Conservation (phyloP, 257 asterid genomes). For the Dorcoceras hygrometricum region DNA sequence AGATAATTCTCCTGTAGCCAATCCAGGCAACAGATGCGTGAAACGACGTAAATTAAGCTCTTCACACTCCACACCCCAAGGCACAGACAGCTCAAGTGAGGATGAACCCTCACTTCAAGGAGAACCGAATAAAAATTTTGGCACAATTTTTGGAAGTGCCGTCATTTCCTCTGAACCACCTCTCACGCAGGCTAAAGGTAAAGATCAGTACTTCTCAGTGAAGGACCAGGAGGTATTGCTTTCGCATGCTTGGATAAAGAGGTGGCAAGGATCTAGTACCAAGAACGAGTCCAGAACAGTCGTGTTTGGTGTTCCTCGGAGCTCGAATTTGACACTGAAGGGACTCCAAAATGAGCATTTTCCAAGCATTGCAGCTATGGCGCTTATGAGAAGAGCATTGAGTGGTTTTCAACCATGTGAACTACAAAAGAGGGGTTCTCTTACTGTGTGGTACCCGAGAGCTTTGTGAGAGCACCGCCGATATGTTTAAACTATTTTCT, state of each 20-base stretch:
- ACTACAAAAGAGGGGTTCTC: slow-evolving; percentile 46
- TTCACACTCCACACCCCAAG: slow-evolving; percentile 35
- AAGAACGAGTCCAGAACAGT: slow-evolving; percentile 30
- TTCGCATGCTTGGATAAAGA: slow-evolving; percentile 70
- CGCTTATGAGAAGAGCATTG: slow-evolving; percentile 67
- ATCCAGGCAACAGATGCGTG: slow-evolving; percentile 59
- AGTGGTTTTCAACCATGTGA: slow-evolving; percentile 49
- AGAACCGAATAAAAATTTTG: slow-evolving; percentile 18
- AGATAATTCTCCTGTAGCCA: slow-evolving; percentile 26
- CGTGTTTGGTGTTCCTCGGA: slow-evolving; percentile 43
- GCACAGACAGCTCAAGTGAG: slow-evolving; percentile 37
- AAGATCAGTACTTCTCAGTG: slow-evolving; percentile 21
- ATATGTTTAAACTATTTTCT: background rate
- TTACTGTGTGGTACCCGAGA: slow-evolving; percentile 58
- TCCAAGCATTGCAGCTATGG: slow-evolving; percentile 90
- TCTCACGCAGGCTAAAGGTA: slow-evolving; percentile 24
- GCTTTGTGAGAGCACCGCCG: slow-evolving; percentile 24
- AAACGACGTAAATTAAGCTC: slow-evolving; percentile 59
- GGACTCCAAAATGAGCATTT: slow-evolving; percentile 54
- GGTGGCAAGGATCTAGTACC: slow-evolving; percentile 41
- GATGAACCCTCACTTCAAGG: slow-evolving; percentile 34
- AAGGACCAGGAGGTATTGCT: slow-evolving; percentile 31
- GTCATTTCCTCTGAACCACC: slow-evolving; percentile 27
- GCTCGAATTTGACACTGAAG: slow-evolving; percentile 36
- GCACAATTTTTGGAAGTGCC: slow-evolving; percentile 25